Conservation (phyloP, 164 flowering plant species). For the Akebia trifoliata region DNA sequence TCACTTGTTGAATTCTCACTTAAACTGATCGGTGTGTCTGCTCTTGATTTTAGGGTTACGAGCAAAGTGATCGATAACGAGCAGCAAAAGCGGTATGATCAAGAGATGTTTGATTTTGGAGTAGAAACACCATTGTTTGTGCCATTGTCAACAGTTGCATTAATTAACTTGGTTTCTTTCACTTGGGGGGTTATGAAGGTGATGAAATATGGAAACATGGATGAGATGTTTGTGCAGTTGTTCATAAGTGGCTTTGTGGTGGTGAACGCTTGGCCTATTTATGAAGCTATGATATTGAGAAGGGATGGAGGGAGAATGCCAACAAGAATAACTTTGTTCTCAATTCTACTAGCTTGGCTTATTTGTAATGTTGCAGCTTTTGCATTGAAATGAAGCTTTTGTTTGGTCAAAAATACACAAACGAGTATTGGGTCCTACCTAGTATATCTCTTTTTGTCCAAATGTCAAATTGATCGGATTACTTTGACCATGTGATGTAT, state of each 20-base stretch:
- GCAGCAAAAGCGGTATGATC: slow-evolving; percentile 44
- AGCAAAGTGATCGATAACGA: slow-evolving; percentile 48
- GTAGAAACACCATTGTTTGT: slow-evolving; percentile 52
- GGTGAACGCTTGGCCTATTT: slow-evolving; percentile 48
- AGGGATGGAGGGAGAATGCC: slow-evolving; percentile 47
- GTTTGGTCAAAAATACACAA: too few species aligned
- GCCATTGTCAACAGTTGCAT: slow-evolving; percentile 36
- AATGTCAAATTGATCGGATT: too few species aligned
- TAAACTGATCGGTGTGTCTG: slow-evolving; percentile 32
- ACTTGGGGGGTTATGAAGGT: slow-evolving; percentile 16
- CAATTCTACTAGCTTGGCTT: slow-evolving; percentile 19
- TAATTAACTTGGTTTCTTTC: slow-evolving; percentile 44
- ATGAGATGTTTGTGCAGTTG: slow-evolving; percentile 27
- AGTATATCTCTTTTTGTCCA: too few species aligned
- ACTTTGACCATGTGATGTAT: too few species aligned
- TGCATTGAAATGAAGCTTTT: not conserved
- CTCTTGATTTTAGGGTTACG: slow-evolving; percentile 50
- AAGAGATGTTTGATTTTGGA: slow-evolving; percentile 62
- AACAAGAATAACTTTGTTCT: slow-evolving; percentile 17
- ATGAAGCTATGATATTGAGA: slow-evolving; percentile 58
- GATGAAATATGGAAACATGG: slow-evolving; percentile 10
- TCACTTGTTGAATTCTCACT: slow-evolving; percentile 36
- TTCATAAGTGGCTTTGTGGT: slow-evolving; percentile 43
- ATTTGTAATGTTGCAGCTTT: slow-evolving; percentile 5
- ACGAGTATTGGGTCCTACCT: too few species aligned